A percentile compares a stretch with the other conserved stretches of the same genome.
phyloP scores from a whole-genome alignment of 2,329 filamentous ascomycete species.

The Penicillium hordei region DNA sequence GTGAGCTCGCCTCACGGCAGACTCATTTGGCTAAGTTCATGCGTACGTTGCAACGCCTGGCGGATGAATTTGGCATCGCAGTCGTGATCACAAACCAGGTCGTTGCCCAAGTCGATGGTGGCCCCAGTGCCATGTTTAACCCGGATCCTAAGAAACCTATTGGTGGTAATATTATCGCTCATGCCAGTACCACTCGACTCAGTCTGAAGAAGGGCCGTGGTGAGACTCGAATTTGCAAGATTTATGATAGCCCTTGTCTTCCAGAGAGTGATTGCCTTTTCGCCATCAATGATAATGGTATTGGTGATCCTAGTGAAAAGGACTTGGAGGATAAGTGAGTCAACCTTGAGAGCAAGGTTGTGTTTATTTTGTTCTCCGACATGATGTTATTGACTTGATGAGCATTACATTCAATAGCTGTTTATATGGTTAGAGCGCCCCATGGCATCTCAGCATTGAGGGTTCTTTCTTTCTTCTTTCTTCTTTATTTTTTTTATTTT shows the following conservation, averaged over 20 bases:
- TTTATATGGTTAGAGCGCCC: conserved; percentile 4
- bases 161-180: conserved; percentile 97
- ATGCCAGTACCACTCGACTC: conserved; percentile 90
- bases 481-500: neutral
- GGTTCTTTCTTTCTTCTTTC: neutral
- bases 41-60: conserved; percentile 51
- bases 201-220: conserved; percentile 93
- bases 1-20: conserved; percentile 91
- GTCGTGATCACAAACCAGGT: conserved; percentile 99
- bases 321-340: conserved; percentile 79
- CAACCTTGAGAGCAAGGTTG: conserved; percentile 3
- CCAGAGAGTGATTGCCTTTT: conserved; percentile 96
- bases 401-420: conserved; percentile 11
- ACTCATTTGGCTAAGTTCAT: conserved; percentile 52
- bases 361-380: conserved; percentile 15
- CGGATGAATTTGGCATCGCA: conserved; percentile 85
- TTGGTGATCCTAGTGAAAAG: conserved; percentile 92
- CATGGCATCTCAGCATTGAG: conserved; percentile 1
- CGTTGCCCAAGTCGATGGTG: conserved; percentile 95
- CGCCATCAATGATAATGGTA: conserved; percentile 95
- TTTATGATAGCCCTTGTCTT: conserved; percentile 96
- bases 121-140: conserved; percentile 97
- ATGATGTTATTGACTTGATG: conserved; percentile 28
- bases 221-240: conserved; percentile 97
- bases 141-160: conserved; percentile 99